These are phyloP conservation scores for Lentinula aciculospora DNA, from an alignment of 768 basidiomycete species.

Conservation along the genomic window DNA sequence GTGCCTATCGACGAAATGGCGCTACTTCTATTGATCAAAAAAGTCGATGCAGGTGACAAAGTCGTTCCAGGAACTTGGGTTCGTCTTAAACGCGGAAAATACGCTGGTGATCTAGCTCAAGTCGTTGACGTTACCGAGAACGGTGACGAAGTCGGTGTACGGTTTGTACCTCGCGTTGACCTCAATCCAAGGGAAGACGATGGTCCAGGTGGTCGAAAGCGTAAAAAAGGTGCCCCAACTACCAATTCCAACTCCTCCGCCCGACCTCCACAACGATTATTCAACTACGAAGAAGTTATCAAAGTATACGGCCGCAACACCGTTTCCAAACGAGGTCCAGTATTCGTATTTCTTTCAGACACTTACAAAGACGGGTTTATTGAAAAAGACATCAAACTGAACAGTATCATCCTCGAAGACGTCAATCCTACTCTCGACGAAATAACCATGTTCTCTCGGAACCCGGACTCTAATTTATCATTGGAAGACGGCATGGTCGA, in stretches of 20 bases:
- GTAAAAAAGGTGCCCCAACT: slow-evolving; percentile 55
- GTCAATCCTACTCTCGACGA: slow-evolving; percentile 96
- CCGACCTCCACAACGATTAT: slow-evolving; percentile 86
- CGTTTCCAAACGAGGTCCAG: slow-evolving; percentile 68
- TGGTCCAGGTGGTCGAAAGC: slow-evolving; percentile 61
- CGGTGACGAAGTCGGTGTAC: slow-evolving; percentile 86
- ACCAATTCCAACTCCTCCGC: slow-evolving; percentile 37
- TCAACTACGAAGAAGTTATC: slow-evolving; percentile 89
- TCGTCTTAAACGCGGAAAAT: slow-evolving; percentile 89
- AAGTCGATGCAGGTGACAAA: slow-evolving; percentile 65
- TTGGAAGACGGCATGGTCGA: slow-evolving; percentile 65
- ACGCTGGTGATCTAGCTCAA: slow-evolving; percentile 92
- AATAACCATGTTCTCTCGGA: slow-evolving; percentile 75
- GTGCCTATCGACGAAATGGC: slow-evolving; percentile 99
- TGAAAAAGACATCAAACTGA: slow-evolving; percentile 91
- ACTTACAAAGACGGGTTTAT: slow-evolving; percentile 93
- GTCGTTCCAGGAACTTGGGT: slow-evolving; percentile 91
- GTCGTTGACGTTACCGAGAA: slow-evolving; percentile 93
- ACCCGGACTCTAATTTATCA: slow-evolving; percentile 17
- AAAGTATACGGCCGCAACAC: slow-evolving; percentile 79
- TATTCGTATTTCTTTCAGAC: slow-evolving; percentile 87
- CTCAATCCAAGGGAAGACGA: slow-evolving; percentile 83
- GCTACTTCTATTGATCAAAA: slow-evolving; percentile 90
- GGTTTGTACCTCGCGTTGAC: slow-evolving; percentile 97
- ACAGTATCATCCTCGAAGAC: slow-evolving; percentile 73